Percentiles rank a stretch among this genome's conserved stretches.
These are phyloP conservation scores for Xylariaceae sp. DNA, from an alignment of 2,329 filamentous ascomycete genomes.

Conservation along the genomic window DNA sequence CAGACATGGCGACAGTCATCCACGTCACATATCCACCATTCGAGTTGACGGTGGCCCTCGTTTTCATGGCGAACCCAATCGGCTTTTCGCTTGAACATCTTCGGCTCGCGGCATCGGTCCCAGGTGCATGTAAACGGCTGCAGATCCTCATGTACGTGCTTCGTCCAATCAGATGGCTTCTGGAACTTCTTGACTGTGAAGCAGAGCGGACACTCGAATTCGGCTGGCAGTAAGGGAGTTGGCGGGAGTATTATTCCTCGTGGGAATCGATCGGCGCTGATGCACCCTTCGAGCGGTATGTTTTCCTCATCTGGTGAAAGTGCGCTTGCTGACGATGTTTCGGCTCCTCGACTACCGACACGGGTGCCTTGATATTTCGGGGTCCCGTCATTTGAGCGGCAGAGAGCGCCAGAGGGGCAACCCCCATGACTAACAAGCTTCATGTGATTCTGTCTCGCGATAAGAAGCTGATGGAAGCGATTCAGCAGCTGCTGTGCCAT, in stretches of 20 bases:
- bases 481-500: slow-evolving; percentile 75
- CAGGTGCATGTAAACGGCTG: slow-evolving; percentile 93
- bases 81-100: slow-evolving; percentile 91
- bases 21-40: slow-evolving; percentile 85
- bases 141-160: slow-evolving; percentile 90
- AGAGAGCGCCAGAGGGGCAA: slow-evolving; percentile 59
- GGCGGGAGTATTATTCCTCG: slow-evolving; percentile 76
- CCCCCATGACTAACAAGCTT: slow-evolving; percentile 46
- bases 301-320: slow-evolving; percentile 60
- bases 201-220: slow-evolving; percentile 86
- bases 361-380: slow-evolving; percentile 57
- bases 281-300: slow-evolving; percentile 62
- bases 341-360: slow-evolving; percentile 54
- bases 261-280: slow-evolving; percentile 71
- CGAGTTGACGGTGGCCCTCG: slow-evolving; percentile 80
- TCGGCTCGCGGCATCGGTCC: slow-evolving; percentile 72
- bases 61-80: slow-evolving; percentile 96
- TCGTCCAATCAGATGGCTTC: slow-evolving; percentile 95
- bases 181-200: slow-evolving; percentile 79
- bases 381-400: slow-evolving; percentile 62
- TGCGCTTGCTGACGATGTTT: slow-evolving; percentile 48
- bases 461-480: slow-evolving; percentile 73
- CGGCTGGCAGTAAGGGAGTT: slow-evolving; percentile 68
- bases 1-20: slow-evolving; percentile 77
- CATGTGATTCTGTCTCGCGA: slow-evolving; percentile 64